These are phyloP conservation scores for Camellia granthamiana DNA, from an alignment of 148 eudicot species.

Conservation along the genomic window DNA sequence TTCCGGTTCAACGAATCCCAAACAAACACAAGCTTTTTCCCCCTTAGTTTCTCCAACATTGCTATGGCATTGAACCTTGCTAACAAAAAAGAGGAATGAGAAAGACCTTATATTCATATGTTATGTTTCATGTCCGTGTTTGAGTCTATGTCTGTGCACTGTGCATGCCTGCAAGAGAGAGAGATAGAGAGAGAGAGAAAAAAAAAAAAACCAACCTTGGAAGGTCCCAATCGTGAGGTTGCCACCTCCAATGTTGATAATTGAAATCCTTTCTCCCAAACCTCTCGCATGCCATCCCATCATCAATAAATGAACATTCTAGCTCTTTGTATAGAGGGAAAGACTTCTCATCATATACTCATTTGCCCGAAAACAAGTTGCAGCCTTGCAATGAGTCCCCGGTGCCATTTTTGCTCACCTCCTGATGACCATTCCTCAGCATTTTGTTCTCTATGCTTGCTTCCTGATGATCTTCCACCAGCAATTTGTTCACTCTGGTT, in stretches of 20 bases:
- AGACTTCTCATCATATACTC: slow-evolving; percentile 20
- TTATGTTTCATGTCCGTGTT: neutral
- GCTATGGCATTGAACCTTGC: slow-evolving; percentile 16
- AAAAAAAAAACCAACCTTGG: slow-evolving; percentile 15
- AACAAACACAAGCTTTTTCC: slow-evolving; percentile 20
- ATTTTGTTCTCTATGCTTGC: neutral
- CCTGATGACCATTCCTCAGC: neutral
- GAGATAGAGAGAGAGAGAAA: neutral
- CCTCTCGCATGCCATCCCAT: slow-evolving; percentile 23
- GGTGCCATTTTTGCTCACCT: neutral
- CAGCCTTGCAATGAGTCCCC: neutral
- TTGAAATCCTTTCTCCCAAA: slow-evolving; percentile 28
- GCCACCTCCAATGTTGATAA: slow-evolving; percentile 34
- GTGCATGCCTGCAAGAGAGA: too few relatives aligned
- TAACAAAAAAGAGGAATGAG: neutral
- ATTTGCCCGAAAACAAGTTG: slow-evolving; percentile 25
- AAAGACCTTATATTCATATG: neutral
- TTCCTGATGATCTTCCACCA: too few relatives aligned
- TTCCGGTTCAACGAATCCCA: slow-evolving; percentile 24
- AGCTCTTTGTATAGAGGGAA: slow-evolving; percentile 19
- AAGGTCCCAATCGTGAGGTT: slow-evolving; percentile 26
- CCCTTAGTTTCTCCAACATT: slow-evolving; percentile 20
- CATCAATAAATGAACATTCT: slow-evolving; percentile 24
- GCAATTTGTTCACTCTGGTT: neutral
- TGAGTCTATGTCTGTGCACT: neutral